phyloP scores from a whole-genome alignment of 2,329 filamentous ascomycete genomes.

The Colletotrichum sp. region DNA sequence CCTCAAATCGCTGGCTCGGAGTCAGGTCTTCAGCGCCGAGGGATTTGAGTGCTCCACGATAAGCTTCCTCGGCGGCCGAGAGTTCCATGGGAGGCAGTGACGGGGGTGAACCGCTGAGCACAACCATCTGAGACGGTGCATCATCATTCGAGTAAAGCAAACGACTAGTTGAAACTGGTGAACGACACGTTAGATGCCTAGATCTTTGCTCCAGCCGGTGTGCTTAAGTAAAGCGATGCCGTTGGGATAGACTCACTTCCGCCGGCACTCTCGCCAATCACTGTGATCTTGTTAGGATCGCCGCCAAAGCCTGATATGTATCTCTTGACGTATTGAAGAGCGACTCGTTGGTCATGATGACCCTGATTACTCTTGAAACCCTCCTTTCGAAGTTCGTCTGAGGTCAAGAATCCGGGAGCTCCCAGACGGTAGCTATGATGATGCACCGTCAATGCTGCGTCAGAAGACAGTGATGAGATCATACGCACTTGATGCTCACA shows the following conservation, averaged over 20 bases:
- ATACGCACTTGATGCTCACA: constrained; percentile 46
- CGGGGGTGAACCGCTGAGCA: neutral
- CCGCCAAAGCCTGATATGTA: constrained; percentile 38
- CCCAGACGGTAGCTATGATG: constrained; percentile 48
- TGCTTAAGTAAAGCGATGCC: neutral
- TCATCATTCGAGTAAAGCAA: neutral
- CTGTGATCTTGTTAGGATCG: constrained; percentile 32
- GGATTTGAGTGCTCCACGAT: neutral
- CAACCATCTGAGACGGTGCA: neutral
- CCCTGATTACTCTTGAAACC: constrained; percentile 49
- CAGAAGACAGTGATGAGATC: neutral
- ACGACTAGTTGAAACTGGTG: neutral
- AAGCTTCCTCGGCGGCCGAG: neutral
- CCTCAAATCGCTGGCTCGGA: neutral
- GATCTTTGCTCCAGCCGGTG: neutral
- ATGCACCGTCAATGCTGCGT: neutral
- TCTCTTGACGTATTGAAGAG: constrained; percentile 34
- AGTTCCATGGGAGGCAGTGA: neutral
- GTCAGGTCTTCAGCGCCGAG: neutral
- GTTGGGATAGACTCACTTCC: constrained; percentile 34
- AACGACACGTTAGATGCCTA: neutral
- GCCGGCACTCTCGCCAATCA: constrained; percentile 52
- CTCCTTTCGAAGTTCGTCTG: constrained; percentile 46
- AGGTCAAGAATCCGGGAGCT: constrained; percentile 50
- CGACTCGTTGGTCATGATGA: constrained; percentile 40